Evolutionary conservation across 805 yeast species (phyloP).

Genomic region (Yamadazyma endophytica): DNA sequence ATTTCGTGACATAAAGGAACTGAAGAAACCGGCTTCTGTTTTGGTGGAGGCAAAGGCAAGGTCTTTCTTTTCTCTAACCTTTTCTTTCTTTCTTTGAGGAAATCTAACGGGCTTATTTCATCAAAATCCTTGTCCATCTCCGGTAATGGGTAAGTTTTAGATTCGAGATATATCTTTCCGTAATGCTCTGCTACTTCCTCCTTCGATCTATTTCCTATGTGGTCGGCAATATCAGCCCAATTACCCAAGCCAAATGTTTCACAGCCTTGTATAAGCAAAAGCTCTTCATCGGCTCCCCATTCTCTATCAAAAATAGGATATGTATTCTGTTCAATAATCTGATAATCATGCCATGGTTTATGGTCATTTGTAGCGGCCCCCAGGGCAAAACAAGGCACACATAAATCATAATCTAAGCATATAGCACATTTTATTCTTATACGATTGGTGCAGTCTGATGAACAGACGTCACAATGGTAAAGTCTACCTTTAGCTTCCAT

Average conservation of each 20-base stretch:
- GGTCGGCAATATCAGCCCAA: slow-evolving; percentile 98
- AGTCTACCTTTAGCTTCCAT: slow-evolving; percentile 38
- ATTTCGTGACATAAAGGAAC: slow-evolving; percentile 95
- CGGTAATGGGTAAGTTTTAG: slow-evolving; percentile 82
- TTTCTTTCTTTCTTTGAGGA: slow-evolving; percentile 59
- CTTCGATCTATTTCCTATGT: slow-evolving; percentile 85
- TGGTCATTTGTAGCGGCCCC: slow-evolving; percentile 81
- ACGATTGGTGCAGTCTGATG: slow-evolving; percentile 92
- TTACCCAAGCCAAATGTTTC: slow-evolving; percentile 91
- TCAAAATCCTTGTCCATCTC: slow-evolving; percentile 69
- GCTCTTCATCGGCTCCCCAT: slow-evolving; percentile 99
- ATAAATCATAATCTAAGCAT: slow-evolving; percentile 91
- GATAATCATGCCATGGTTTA: slow-evolving; percentile 91
- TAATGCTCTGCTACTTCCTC: slow-evolving; percentile 91
- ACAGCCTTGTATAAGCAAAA: slow-evolving; percentile 82
- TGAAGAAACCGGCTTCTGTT: slow-evolving; percentile 84
- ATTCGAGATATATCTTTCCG: slow-evolving; percentile 61
- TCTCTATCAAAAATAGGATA: slow-evolving; percentile 85
- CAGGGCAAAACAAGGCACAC: slow-evolving; percentile 93
- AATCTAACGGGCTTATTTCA: slow-evolving; percentile 60
- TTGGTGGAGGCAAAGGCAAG: slow-evolving; percentile 75
- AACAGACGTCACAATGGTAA: slow-evolving; percentile 92
- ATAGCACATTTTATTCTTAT: slow-evolving; percentile 89
- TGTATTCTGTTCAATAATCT: slow-evolving; percentile 88
- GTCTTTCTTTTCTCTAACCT: slow-evolving; percentile 72